Percentiles rank a stretch among this genome's conserved stretches.
These are phyloP conservation scores for Rhizopogon rudus DNA, from an alignment of 768 basidiomycete genomes.

Conservation along the genomic window DNA sequence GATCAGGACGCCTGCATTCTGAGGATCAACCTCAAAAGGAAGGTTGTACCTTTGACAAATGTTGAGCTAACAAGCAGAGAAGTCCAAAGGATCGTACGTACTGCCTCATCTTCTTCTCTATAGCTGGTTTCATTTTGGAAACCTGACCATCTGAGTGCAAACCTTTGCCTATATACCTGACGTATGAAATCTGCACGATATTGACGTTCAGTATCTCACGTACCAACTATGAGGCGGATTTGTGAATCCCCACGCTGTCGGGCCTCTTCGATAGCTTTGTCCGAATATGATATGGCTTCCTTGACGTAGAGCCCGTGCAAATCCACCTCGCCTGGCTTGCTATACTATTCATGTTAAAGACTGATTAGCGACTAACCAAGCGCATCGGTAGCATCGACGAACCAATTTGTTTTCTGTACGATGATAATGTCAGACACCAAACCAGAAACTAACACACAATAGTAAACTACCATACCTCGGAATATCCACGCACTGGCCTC, in stretches of 20 bases:
- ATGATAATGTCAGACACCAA: constrained; percentile 1
- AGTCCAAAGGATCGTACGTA: constrained; percentile 23
- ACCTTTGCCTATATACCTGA: constrained; percentile 55
- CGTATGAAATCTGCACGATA: neutral
- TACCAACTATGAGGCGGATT: constrained; percentile 80
- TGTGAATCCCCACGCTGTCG: constrained; percentile 57
- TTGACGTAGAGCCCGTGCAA: constrained; percentile 92
- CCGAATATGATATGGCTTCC: constrained; percentile 76
- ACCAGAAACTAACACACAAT: neutral
- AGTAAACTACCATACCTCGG: constrained; percentile 25
- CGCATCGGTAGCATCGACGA: neutral
- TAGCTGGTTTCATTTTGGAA: constrained; percentile 86
- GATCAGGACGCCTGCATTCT: constrained; percentile 76
- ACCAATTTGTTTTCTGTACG: constrained; percentile 72
- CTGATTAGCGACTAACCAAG: neutral
- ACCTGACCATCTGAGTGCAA: constrained; percentile 69
- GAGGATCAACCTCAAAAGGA: constrained; percentile 64
- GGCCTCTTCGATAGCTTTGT: constrained; percentile 63
- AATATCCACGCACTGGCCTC: constrained; percentile 90
- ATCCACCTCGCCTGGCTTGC: constrained; percentile 72
- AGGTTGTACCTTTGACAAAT: constrained; percentile 52
- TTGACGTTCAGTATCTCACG: constrained; percentile 19
- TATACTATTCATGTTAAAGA: constrained; percentile 40
- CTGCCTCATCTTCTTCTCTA: constrained; percentile 78
- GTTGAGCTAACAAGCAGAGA: neutral